These are phyloP conservation scores for slime mould (Dictyostelium discoideum) DNA, from an alignment of 78 protist species.

Conservation along the genomic window DNA sequence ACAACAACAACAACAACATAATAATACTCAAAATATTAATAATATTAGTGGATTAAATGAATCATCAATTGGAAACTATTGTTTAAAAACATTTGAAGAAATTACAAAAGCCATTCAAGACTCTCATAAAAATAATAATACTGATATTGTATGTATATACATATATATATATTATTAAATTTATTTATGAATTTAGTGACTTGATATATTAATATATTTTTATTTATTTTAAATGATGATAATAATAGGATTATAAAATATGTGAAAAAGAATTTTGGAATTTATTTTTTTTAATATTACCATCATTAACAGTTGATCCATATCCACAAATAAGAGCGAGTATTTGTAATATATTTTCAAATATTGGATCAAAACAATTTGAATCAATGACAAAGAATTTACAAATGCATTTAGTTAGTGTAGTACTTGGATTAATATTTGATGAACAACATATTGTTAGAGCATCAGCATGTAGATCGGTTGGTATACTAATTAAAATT, in stretches of 20 bases:
- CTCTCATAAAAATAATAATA: neutral
- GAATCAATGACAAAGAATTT: neutral
- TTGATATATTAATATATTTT: too few species aligned
- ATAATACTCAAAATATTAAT: neutral
- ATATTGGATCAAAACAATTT: slow-evolving; percentile 30
- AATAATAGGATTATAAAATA: neutral
- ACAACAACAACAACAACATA: neutral
- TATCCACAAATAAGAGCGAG: slow-evolving; percentile 68
- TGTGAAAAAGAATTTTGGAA: slow-evolving; percentile 52
- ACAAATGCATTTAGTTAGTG: slow-evolving; percentile 60
- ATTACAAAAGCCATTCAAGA: slow-evolving; percentile 62
- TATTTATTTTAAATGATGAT: too few species aligned
- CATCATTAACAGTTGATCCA: slow-evolving; percentile 36
- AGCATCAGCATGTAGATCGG: slow-evolving; percentile 45
- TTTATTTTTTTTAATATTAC: slow-evolving; percentile 23
- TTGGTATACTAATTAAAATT: slow-evolving; percentile 62
- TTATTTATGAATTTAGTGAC: too few species aligned
- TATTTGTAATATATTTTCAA: slow-evolving; percentile 69
- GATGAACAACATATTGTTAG: slow-evolving; percentile 57
- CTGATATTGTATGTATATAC: neutral
- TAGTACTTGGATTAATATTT: slow-evolving; percentile 41
- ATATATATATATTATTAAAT: too few species aligned
- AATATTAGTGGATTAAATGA: neutral
- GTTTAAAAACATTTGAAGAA: slow-evolving; percentile 61
- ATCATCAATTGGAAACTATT: neutral